Evolutionary conservation across 1,139 yeast species (phyloP).

Genomic region (Candida tunisiensis): DNA sequence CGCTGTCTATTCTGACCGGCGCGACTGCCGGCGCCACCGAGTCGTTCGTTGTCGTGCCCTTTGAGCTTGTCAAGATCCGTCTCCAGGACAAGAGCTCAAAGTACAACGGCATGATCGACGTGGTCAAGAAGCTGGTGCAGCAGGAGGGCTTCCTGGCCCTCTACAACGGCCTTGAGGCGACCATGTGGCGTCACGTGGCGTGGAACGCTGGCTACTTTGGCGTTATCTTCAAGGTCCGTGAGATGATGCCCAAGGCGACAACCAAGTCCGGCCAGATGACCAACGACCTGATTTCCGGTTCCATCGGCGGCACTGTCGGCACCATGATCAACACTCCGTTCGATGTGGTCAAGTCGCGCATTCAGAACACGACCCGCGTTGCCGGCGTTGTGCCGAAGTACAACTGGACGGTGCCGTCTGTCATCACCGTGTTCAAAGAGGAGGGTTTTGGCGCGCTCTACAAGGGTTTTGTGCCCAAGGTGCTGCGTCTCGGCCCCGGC

Average conservation of each 20-base stretch:
- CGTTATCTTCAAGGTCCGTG: constrained; percentile 73
- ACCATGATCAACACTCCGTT: constrained; percentile 89
- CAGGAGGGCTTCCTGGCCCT: constrained; percentile 69
- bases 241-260: constrained; percentile 62
- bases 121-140: constrained; percentile 51
- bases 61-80: constrained; percentile 73
- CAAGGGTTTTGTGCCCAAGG: constrained; percentile 95
- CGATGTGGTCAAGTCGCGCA: constrained; percentile 94
- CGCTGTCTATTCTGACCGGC: constrained; percentile 80
- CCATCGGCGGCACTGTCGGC: constrained; percentile 95
- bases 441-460: constrained; percentile 82
- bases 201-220: constrained; percentile 99
- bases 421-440: constrained; percentile 62
- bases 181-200: constrained; percentile 88
- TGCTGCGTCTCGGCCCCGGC: constrained; percentile 94
- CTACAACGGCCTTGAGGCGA: constrained; percentile 92
- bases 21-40: constrained; percentile 98
- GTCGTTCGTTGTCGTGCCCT: constrained; percentile 92
- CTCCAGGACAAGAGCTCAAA: constrained; percentile 77
- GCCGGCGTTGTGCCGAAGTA: constrained; percentile 57
- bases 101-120: constrained; percentile 78
- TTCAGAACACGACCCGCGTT: constrained; percentile 68
- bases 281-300: constrained; percentile 82
- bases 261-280: constrained; percentile 54
- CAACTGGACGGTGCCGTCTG: constrained; percentile 82